Percentiles rank a stretch among this genome's conserved stretches.
phyloP scores from a whole-genome alignment of 441 rosid genomes.

The Pelargonium fulgidum region DNA sequence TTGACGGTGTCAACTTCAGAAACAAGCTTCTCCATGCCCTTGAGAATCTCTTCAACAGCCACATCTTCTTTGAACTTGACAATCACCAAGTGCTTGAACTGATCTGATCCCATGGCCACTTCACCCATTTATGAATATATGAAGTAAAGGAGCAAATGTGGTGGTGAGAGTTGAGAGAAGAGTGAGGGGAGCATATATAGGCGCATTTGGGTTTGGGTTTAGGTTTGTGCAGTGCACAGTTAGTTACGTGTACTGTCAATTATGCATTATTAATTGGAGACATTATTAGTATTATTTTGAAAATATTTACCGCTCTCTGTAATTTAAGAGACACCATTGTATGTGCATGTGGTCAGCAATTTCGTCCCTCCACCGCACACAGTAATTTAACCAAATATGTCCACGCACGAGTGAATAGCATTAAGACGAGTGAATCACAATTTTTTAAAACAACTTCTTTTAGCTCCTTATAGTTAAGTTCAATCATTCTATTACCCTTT shows the following conservation, averaged over 20 bases:
- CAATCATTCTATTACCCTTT: too few relatives aligned
- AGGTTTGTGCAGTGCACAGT: too few relatives aligned
- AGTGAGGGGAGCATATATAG: not conserved
- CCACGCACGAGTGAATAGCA: too few relatives aligned
- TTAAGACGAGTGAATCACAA: too few relatives aligned
- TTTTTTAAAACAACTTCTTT: too few relatives aligned
- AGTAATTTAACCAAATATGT: too few relatives aligned
- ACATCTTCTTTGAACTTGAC: slow-evolving; percentile 75
- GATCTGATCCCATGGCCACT: slow-evolving; percentile 32
- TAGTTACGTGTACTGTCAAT: too few relatives aligned
- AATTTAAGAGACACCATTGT: slow-evolving; percentile 18
- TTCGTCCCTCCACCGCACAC: slow-evolving; percentile 23
- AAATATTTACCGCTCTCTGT: slow-evolving; percentile 27
- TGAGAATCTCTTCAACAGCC: slow-evolving; percentile 53
- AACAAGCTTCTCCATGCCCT: slow-evolving; percentile 76
- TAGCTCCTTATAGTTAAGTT: too few relatives aligned
- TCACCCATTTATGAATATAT: not conserved
- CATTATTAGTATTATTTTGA: slow-evolving; percentile 21
- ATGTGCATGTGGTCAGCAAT: slow-evolving; percentile 25
- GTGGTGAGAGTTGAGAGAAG: not conserved
- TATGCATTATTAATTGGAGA: slow-evolving; percentile 25
- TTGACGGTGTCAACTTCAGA: slow-evolving; percentile 67
- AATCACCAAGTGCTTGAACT: slow-evolving; percentile 73
- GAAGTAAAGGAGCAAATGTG: not conserved
- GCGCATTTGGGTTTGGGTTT: slow-evolving; percentile 21